Conservation (phyloP, 768 basidiomycete species). For the Mycena leptocephala region DNA sequence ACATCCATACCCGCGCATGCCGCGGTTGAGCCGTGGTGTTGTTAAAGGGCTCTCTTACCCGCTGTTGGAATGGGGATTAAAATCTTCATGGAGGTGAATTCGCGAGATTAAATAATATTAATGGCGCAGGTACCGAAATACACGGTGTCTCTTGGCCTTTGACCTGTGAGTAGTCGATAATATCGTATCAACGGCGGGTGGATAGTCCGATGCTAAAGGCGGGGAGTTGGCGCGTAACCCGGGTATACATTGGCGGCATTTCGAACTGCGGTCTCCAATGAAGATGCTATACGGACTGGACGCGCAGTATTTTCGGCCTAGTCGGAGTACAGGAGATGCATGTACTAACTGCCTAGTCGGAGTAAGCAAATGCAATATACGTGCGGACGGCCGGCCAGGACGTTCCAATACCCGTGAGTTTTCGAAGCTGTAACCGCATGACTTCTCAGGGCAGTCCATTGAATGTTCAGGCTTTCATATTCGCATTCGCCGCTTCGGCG, state of each 20-base stretch:
- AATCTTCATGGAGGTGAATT: background rate
- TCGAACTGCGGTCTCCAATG: background rate
- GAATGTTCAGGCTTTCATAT: background rate
- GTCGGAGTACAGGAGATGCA: background rate
- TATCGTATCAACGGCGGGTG: background rate
- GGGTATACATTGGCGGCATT: background rate
- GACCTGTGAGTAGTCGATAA: background rate
- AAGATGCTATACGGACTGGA: background rate
- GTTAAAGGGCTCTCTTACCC: too few relatives aligned
- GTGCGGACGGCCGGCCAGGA: background rate
- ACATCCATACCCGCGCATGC: background rate
- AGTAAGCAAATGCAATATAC: background rate
- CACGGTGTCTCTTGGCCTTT: too few relatives aligned
- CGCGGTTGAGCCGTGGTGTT: background rate
- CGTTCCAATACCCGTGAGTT: background rate
- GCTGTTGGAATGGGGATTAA: background rate
- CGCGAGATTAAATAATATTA: background rate
- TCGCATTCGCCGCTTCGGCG: conserved; percentile 1
- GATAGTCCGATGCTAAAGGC: background rate
- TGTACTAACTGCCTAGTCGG: background rate
- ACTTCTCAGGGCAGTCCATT: background rate
- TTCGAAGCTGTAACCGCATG: background rate
- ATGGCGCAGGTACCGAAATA: background rate
- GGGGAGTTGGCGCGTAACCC: background rate
- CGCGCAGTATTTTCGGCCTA: background rate